A percentile compares a stretch with the other conserved stretches of the same genome.
Conservation (phyloP, 139 green algal species). For the Chlamydomonas urium region DNA sequence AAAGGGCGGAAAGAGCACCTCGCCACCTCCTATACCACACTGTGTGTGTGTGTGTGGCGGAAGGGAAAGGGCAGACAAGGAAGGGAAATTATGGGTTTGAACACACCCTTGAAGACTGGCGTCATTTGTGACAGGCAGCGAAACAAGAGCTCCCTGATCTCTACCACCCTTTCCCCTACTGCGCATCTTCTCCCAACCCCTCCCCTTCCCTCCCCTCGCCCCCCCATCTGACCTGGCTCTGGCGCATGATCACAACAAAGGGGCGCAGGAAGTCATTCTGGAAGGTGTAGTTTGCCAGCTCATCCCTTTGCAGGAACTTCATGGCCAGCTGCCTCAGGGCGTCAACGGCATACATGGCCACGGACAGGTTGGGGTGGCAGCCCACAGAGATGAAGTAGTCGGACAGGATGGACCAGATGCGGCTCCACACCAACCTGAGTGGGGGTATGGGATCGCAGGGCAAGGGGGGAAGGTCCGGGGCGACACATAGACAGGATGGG, state of each 20-base stretch:
- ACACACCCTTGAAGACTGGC: too few relatives aligned
- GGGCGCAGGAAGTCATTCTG: slow-evolving; percentile 98
- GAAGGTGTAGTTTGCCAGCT: slow-evolving; percentile 99
- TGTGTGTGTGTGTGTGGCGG: too few relatives aligned
- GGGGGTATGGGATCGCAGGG: neutral
- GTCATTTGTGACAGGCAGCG: neutral
- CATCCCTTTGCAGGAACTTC: slow-evolving; percentile 95
- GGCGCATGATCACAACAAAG: slow-evolving; percentile 95
- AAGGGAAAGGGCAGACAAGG: too few relatives aligned
- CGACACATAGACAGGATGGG: neutral
- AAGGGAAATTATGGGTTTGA: too few relatives aligned
- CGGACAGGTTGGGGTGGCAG: slow-evolving; percentile 66
- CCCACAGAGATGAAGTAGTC: slow-evolving; percentile 91
- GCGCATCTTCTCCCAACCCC: too few relatives aligned
- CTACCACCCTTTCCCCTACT: too few relatives aligned
- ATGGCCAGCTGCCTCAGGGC: slow-evolving; percentile 53
- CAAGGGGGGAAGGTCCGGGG: neutral
- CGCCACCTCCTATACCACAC: too few relatives aligned
- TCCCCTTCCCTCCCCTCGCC: neutral
- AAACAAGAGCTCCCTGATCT: neutral
- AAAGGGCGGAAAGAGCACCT: too few relatives aligned
- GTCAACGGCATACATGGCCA: slow-evolving; percentile 87
- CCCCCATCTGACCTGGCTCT: slow-evolving; percentile 46
- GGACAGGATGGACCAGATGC: slow-evolving; percentile 90
- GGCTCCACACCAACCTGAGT: slow-evolving; percentile 88